phyloP scores from a whole-genome alignment of 441 rosid species.

The Breynia disticha region DNA sequence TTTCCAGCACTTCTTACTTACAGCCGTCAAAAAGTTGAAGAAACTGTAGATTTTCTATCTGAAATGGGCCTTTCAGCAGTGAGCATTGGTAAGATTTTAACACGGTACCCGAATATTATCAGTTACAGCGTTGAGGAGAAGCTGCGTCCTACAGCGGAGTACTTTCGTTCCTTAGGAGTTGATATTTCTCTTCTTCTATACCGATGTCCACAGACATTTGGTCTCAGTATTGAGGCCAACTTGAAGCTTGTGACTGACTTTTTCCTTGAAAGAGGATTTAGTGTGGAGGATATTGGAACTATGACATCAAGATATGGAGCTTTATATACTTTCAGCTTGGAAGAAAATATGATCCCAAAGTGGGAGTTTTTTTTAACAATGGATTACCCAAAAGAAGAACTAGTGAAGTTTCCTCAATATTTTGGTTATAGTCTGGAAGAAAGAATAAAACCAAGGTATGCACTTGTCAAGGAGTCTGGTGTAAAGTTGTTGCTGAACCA shows the following conservation, averaged over 20 bases:
- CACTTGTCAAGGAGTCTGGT: slow-evolving; percentile 42
- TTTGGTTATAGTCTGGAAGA: slow-evolving; percentile 65
- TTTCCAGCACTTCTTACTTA: slow-evolving; percentile 59
- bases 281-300: slow-evolving; percentile 38
- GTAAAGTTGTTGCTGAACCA: slow-evolving; percentile 56
- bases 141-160: slow-evolving; percentile 53
- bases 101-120: slow-evolving; percentile 52
- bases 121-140: slow-evolving; percentile 66
- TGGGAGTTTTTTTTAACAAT: slow-evolving; percentile 75
- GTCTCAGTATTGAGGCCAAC: slow-evolving; percentile 58
- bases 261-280: slow-evolving; percentile 50
- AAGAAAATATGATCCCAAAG: slow-evolving; percentile 48
- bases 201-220: slow-evolving; percentile 55
- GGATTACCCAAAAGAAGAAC: slow-evolving; percentile 60
- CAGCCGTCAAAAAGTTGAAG: slow-evolving; percentile 53
- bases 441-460: slow-evolving; percentile 65
- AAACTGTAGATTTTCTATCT: slow-evolving; percentile 47
- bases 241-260: slow-evolving; percentile 61
- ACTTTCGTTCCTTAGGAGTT: slow-evolving; percentile 48
- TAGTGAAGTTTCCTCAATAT: slow-evolving; percentile 67
- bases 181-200: slow-evolving; percentile 51
- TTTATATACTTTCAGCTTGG: slow-evolving; percentile 58
- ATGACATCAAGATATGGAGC: slow-evolving; percentile 69
- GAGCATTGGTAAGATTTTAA: slow-evolving; percentile 52
- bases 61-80: slow-evolving; percentile 49